These are phyloP conservation scores for Corylus americana DNA, from an alignment of 306 rosid genomes.

Conservation along the genomic window DNA sequence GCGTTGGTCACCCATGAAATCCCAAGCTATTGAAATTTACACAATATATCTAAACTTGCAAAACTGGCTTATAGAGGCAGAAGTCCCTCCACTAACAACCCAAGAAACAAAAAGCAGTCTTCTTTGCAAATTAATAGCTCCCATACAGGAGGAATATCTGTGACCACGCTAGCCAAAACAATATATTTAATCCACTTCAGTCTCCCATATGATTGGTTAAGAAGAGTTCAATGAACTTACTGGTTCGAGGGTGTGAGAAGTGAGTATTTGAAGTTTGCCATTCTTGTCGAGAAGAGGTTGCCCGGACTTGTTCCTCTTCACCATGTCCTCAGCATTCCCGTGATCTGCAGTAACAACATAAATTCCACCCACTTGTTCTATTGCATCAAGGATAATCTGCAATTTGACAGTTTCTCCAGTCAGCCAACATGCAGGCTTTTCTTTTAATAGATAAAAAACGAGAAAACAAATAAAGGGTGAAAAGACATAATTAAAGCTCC, in stretches of 20 bases:
- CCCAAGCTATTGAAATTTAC: background rate
- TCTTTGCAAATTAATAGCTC: background rate
- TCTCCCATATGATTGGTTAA: background rate
- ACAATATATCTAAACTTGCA: background rate
- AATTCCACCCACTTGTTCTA: conserved; percentile 95
- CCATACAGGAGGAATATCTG: background rate
- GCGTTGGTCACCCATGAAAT: background rate
- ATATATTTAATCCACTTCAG: background rate
- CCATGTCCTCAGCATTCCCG: conserved; percentile 99
- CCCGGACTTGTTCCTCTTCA: conserved; percentile 86
- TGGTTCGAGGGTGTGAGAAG: conserved; percentile 95
- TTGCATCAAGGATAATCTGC: conserved; percentile 89
- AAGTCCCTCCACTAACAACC: background rate
- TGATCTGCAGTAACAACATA: conserved; percentile 98
- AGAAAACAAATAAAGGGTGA: background rate
- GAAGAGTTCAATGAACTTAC: conserved; percentile 49
- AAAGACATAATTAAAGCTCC: background rate
- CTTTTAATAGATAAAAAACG: background rate
- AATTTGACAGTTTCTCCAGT: conserved; percentile 7
- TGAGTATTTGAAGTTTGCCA: conserved; percentile 88
- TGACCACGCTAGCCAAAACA: background rate
- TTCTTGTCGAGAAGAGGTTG: conserved; percentile 75
- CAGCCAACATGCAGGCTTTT: background rate
- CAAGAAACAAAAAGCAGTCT: background rate
- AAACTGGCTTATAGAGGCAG: background rate